Evolutionary conservation across 441 rosid genomes (phyloP).

Genomic region (Isatis lusitanica): DNA sequence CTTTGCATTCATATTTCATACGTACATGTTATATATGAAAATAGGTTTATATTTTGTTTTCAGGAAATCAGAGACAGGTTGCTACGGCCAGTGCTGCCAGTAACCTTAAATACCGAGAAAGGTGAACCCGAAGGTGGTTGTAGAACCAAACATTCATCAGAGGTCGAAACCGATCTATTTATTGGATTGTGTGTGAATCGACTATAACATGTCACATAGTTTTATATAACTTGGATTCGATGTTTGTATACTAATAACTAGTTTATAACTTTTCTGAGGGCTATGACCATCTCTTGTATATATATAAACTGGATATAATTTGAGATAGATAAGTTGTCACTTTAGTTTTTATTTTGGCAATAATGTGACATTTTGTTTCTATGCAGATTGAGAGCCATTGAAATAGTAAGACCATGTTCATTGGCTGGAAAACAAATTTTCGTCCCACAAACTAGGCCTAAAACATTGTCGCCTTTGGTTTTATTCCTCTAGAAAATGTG

Average conservation of each 20-base stretch:
- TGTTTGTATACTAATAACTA: not conserved
- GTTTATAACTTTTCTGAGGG: not conserved
- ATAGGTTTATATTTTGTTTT: not conserved
- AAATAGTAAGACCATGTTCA: not conserved
- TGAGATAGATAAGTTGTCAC: constrained; percentile 7
- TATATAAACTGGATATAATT: constrained; percentile 4
- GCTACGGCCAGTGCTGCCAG: too few species aligned
- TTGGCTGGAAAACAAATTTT: not conserved
- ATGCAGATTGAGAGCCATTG: not conserved
- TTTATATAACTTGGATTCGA: not conserved
- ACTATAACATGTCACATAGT: not conserved
- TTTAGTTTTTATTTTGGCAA: not conserved
- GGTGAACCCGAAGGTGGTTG: not conserved
- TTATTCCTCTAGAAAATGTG: not conserved
- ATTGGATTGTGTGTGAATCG: constrained; percentile 22
- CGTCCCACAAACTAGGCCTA: not conserved
- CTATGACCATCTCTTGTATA: not conserved
- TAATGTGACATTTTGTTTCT: not conserved
- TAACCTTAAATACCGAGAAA: not conserved
- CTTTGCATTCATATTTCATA: not conserved
- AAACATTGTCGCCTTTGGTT: not conserved
- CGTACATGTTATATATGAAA: too few species aligned
- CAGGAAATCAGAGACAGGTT: constrained; percentile 4
- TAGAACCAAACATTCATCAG: constrained; percentile 27
- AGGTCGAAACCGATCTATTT: constrained; percentile 25